Evolutionary conservation across 257 asterid species (phyloP), one percentile per base, ranked within the genome.

Genomic region (Gentiana macrophylla): DNA sequence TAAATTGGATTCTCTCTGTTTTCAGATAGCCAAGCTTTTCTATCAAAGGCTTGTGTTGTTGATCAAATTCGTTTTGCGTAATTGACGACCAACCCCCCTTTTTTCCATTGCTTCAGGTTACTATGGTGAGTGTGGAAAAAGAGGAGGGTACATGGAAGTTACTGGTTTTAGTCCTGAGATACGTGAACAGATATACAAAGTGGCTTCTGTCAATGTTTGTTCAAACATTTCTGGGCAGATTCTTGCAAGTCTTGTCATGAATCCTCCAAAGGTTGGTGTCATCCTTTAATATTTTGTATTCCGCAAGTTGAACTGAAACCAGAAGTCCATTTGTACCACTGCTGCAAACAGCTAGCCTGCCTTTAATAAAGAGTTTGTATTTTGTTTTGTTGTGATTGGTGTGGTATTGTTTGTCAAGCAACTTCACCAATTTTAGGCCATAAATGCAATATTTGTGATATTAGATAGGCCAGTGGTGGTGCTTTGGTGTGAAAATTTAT

Each of bases 141-240:
- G 97, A 73, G 97, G 98, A 72, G 97, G 98, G 46, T 91, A 87
- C 71, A 91, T 91, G 98, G 98, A 91, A 72, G 72, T 91, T 54
- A 87, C 95, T 47, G 97, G 98, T 61, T 91, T 91, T 66, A 72
- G 84, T 62, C 95, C 98, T 50, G 84, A 77, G 47, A 69, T 87
- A 60, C 67, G 95, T 73, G 94, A 91, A 69, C 97, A 91, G 62
- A 87, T 91, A 56, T 91, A 87, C 84, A 91, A 91, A 78, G 73
- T 91, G 75, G 84, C 98, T 33, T 91, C 98, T 2, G 95, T 91
- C n/a, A 91, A 84, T 73, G 89, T 91, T 51, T 91, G 98, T 61
- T 91, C 98, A 35, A 87, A 91, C 63, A 87, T 91, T 69, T 84
- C 95, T n/a, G 96, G 98, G 60, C 98, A 87, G 81, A 83, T 91